Conservation (phyloP, 352 stramenopile species). For the Aphanomyces astaci region DNA sequence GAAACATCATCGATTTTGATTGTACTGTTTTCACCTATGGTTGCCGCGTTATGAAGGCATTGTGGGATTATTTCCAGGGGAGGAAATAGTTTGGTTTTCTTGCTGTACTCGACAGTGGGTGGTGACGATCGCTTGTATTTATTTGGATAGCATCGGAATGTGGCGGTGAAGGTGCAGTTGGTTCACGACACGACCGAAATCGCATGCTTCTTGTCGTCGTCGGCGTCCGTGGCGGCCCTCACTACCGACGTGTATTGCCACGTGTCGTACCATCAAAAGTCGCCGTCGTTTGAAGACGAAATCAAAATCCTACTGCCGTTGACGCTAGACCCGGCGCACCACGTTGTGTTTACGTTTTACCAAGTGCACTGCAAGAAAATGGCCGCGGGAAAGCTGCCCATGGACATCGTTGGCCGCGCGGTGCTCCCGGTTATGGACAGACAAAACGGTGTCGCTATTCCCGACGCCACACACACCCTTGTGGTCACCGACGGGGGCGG, state of each 20-base stretch:
- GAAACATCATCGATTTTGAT: too few species aligned
- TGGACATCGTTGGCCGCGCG: conserved; percentile 56
- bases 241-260: conserved; percentile 30
- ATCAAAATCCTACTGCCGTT: conserved; percentile 63
- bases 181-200: conserved; percentile 39
- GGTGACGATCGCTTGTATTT: too few species aligned
- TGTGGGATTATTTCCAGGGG: too few species aligned
- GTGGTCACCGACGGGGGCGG: conserved; percentile 27
- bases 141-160: conserved; percentile 52
- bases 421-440: conserved; percentile 40
- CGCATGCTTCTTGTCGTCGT: conserved; percentile 33
- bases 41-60: too few species aligned
- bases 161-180: conserved; percentile 57
- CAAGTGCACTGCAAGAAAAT: conserved; percentile 81
- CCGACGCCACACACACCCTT: conserved; percentile 39
- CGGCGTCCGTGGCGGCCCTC: conserved; percentile 32
- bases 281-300: conserved; percentile 63
- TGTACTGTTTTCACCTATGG: too few species aligned
- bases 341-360: conserved; percentile 68
- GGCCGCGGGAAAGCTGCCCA: conserved; percentile 40
- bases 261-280: conserved; percentile 78
- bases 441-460: conserved; percentile 38
- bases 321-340: conserved; percentile 37
- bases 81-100: too few species aligned
- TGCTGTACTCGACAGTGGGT: too few species aligned